Conservation (phyloP, 768 basidiomycete species). For the Hypholoma sublateritium region DNA sequence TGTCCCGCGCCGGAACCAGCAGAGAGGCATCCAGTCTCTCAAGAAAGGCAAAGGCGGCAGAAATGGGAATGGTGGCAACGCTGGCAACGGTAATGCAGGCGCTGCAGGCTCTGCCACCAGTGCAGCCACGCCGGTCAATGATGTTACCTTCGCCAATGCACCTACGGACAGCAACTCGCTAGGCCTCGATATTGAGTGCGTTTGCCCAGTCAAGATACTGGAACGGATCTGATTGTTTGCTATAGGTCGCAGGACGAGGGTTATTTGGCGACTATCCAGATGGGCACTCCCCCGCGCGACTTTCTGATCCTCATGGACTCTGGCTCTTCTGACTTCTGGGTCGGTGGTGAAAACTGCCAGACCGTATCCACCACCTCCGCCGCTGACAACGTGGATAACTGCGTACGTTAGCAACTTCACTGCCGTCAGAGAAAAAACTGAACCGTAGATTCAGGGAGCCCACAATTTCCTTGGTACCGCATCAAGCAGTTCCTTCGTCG, state of each 20-base stretch:
- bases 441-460: constrained; percentile 35
- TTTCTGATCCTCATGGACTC: constrained; percentile 69
- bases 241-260: constrained; percentile 45
- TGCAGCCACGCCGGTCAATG: background rate
- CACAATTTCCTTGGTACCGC: constrained; percentile 66
- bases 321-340: constrained; percentile 71
- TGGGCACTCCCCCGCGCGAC: constrained; percentile 63
- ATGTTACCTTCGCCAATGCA: constrained; percentile 27
- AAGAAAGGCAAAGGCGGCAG: constrained; percentile 7
- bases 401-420: constrained; percentile 28
- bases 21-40: background rate
- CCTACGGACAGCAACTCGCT: constrained; percentile 52
- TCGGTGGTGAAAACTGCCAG: constrained; percentile 53
- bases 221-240: background rate
- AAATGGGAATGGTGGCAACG: background rate
- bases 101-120: background rate
- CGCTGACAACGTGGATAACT: constrained; percentile 32
- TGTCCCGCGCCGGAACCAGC: constrained; percentile 15
- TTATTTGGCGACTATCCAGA: constrained; percentile 56
- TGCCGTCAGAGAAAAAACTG: background rate
- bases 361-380: constrained; percentile 18
- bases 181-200: constrained; percentile 68
- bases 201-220: background rate
- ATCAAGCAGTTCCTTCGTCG: constrained; percentile 62
- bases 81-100: background rate